Evolutionary conservation across 148 eudicot genomes (phyloP).

Genomic region (Chenopodium suecicum): DNA sequence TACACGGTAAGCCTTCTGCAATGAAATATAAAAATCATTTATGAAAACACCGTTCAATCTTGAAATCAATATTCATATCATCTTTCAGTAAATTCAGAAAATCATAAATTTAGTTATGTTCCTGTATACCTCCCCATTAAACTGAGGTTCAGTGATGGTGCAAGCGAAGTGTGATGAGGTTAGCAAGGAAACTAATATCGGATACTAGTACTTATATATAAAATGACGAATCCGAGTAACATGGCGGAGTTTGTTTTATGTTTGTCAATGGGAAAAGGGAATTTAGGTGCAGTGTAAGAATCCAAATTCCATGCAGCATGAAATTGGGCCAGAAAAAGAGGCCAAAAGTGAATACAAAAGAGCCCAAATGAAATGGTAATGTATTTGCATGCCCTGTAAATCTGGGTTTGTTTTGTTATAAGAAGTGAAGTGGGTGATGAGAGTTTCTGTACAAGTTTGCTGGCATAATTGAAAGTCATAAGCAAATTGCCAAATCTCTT

Average conservation of each 20-base stretch:
- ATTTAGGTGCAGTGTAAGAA: too few species aligned
- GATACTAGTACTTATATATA: background rate
- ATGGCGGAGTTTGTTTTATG: background rate
- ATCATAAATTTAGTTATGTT: background rate
- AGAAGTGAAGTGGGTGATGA: slow-evolving; percentile 2
- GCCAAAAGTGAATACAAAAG: background rate
- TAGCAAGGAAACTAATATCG: background rate
- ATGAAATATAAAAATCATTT: slow-evolving; percentile 3
- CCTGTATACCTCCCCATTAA: background rate
- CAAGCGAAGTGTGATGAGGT: background rate
- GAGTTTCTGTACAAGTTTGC: background rate
- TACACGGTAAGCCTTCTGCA: slow-evolving; percentile 5
- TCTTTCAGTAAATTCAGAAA: background rate
- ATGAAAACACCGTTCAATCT: background rate
- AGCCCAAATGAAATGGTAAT: background rate
- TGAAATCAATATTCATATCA: background rate
- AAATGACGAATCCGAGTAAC: background rate
- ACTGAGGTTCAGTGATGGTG: background rate
- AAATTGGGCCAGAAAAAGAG: background rate
- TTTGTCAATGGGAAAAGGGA: background rate
- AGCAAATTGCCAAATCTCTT: slow-evolving; percentile 29
- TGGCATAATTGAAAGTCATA: slow-evolving; percentile 14
- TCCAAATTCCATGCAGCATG: background rate
- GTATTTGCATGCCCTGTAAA: slow-evolving; percentile 29
- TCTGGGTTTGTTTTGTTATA: slow-evolving; percentile 18